Conservation (phyloP, 805 yeast genomes). For the Kodamaea restingae region DNA sequence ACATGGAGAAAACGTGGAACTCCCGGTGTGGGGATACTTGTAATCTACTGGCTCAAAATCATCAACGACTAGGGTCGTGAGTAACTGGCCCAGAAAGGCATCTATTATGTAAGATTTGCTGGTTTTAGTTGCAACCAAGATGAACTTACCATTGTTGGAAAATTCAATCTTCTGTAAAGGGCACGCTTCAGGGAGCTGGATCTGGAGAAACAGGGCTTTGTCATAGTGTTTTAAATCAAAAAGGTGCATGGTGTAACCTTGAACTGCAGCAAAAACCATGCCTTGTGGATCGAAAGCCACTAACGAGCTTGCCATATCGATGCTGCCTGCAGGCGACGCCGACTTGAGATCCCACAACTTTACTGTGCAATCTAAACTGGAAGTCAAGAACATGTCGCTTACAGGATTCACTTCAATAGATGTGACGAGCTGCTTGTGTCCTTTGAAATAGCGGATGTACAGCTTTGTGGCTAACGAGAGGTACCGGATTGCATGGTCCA, state of each 20-base stretch:
- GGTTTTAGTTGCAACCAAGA: conserved; percentile 56
- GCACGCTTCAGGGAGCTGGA: background rate
- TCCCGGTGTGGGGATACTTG: conserved; percentile 31
- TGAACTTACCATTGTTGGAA: conserved; percentile 67
- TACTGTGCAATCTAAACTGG: conserved; percentile 74
- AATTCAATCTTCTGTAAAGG: conserved; percentile 55
- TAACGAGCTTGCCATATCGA: conserved; percentile 47
- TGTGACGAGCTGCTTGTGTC: conserved; percentile 76
- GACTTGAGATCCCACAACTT: conserved; percentile 84
- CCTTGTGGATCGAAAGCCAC: conserved; percentile 85
- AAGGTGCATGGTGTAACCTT: conserved; percentile 33
- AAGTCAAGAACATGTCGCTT: conserved; percentile 58
- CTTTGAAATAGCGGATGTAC: conserved; percentile 79
- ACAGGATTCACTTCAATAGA: conserved; percentile 71
- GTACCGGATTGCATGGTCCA: conserved; percentile 71
- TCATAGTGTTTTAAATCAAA: conserved; percentile 61
- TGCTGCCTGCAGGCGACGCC: conserved; percentile 56
- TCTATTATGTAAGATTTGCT: conserved; percentile 59
- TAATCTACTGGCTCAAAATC: conserved; percentile 16
- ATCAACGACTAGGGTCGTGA: conserved; percentile 19
- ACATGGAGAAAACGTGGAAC: conserved; percentile 37
- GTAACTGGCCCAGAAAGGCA: conserved; percentile 59
- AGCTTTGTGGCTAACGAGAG: conserved; percentile 73
- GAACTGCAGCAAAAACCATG: conserved; percentile 66
- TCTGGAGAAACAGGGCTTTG: conserved; percentile 47